Evolutionary conservation across 257 asterid species (phyloP).

Genomic region (Apocynum venetum): DNA sequence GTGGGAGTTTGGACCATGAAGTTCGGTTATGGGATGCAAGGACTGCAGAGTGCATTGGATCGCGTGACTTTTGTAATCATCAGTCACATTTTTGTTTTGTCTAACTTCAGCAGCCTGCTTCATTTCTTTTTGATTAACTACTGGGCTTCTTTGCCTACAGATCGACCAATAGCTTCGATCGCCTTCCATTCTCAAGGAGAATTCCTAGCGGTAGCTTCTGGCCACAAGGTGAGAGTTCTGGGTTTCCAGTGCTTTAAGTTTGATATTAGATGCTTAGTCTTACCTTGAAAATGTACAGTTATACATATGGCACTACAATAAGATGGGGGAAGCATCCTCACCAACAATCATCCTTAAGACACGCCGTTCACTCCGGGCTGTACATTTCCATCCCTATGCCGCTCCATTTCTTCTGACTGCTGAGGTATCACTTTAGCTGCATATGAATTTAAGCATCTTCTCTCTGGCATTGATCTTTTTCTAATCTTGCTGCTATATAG

Average conservation of each 20-base stretch:
- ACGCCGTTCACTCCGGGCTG: conserved; percentile 96
- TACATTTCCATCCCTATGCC: conserved; percentile 94
- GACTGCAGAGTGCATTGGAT: conserved; percentile 84
- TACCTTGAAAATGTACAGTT: conserved; percentile 54
- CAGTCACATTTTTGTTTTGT: conserved; percentile 16
- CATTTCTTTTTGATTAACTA: conserved; percentile 13
- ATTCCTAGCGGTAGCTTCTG: conserved; percentile 94
- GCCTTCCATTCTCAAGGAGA: conserved; percentile 98
- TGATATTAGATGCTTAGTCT: conserved; percentile 20
- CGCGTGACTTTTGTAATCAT: conserved; percentile 86
- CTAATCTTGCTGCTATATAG: conserved; percentile 20
- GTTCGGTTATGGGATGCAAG: conserved; percentile 93
- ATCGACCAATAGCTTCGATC: conserved; percentile 94
- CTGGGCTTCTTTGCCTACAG: conserved; percentile 40
- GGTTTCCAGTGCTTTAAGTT: conserved; percentile 14
- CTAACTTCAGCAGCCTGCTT: background rate
- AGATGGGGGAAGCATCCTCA: conserved; percentile 73
- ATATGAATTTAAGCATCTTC: conserved; percentile 5
- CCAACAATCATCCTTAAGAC: conserved; percentile 83
- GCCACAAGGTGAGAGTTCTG: conserved; percentile 78
- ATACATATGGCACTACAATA: conserved; percentile 86
- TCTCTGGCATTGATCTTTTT: conserved; percentile 7
- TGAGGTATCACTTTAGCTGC: conserved; percentile 58
- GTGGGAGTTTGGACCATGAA: conserved; percentile 99
- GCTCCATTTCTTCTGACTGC: conserved; percentile 98